phyloP scores from a whole-genome alignment of 2,329 filamentous ascomycete species.

The Coniella lustricola region DNA sequence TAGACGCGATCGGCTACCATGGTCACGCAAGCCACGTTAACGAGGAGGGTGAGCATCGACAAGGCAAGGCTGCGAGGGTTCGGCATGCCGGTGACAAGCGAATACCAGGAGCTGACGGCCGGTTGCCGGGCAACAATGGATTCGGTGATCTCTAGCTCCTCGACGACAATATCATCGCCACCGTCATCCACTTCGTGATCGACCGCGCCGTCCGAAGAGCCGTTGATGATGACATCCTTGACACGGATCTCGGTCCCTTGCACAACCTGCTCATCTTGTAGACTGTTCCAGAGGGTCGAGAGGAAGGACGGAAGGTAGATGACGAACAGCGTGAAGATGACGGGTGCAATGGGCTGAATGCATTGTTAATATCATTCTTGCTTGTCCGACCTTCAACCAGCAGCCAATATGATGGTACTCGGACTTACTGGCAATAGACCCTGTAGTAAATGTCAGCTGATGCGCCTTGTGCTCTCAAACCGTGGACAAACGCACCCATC shows the following conservation, averaged over 20 bases:
- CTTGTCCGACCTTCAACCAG: too few relatives aligned
- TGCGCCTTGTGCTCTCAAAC: too few relatives aligned
- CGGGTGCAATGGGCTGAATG: constrained; percentile 19
- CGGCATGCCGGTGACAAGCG: constrained; percentile 69
- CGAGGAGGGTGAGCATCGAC: constrained; percentile 60
- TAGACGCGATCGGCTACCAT: constrained; percentile 74
- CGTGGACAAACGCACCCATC: constrained; percentile 44
- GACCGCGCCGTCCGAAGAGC: neutral
- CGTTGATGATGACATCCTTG: constrained; percentile 35
- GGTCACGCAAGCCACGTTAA: constrained; percentile 64
- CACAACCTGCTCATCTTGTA: constrained; percentile 51
- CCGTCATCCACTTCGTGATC: constrained; percentile 20
- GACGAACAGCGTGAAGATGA: constrained; percentile 55
- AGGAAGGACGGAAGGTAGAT: constrained; percentile 61
- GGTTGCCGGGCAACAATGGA: constrained; percentile 53
- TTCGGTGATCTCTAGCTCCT: constrained; percentile 57
- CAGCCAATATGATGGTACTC: too few relatives aligned
- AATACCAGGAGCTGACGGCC: constrained; percentile 49
- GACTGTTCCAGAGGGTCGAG: constrained; percentile 47
- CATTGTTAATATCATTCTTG: too few relatives aligned
- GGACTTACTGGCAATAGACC: constrained; percentile 30
- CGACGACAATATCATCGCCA: constrained; percentile 30
- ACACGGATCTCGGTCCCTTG: constrained; percentile 53
- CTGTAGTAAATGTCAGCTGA: constrained; percentile 17
- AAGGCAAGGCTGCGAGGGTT: constrained; percentile 60